Percentiles rank a stretch among this genome's conserved stretches.
Evolutionary conservation across 352 stramenopile species (phyloP).

Genomic region (Phytophthora boehmeriae): DNA sequence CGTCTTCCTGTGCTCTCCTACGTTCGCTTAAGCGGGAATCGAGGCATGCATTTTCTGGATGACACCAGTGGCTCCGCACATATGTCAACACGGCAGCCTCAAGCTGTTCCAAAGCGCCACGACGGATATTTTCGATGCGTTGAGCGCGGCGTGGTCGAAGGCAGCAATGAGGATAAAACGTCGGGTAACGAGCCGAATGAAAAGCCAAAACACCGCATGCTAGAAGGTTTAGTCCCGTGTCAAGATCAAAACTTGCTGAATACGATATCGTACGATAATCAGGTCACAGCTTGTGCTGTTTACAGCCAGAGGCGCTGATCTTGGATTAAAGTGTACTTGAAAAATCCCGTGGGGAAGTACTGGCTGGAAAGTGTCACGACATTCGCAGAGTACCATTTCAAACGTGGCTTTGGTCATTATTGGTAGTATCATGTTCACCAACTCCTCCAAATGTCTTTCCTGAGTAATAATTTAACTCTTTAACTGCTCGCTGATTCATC

Average conservation of each 20-base stretch:
- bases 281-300: constrained; percentile 35
- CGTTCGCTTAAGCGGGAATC: constrained; percentile 62
- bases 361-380: too few relatives aligned
- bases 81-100: constrained; percentile 2
- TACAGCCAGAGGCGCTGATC: constrained; percentile 4
- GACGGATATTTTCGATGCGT: constrained; percentile 62
- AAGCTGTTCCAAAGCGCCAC: constrained; percentile 39
- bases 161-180: not conserved
- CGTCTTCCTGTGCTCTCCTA: constrained; percentile 42
- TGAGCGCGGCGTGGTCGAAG: constrained; percentile 13
- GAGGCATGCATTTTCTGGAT: constrained; percentile 14
- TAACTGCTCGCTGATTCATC: constrained; percentile 13
- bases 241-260: constrained; percentile 34
- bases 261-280: constrained; percentile 35
- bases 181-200: not conserved
- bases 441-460: too few relatives aligned
- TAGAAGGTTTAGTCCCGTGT: constrained; percentile 28
- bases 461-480: constrained; percentile 2
- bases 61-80: not conserved
- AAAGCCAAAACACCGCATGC: not conserved
- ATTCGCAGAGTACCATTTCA: too few relatives aligned
- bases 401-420: too few relatives aligned
- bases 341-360: too few relatives aligned
- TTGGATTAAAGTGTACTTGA: too few relatives aligned
- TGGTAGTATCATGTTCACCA: too few relatives aligned